Evolutionary conservation across 1,284 basidiomycete species (phyloP).

Genomic region (Ganoderma boninense): DNA sequence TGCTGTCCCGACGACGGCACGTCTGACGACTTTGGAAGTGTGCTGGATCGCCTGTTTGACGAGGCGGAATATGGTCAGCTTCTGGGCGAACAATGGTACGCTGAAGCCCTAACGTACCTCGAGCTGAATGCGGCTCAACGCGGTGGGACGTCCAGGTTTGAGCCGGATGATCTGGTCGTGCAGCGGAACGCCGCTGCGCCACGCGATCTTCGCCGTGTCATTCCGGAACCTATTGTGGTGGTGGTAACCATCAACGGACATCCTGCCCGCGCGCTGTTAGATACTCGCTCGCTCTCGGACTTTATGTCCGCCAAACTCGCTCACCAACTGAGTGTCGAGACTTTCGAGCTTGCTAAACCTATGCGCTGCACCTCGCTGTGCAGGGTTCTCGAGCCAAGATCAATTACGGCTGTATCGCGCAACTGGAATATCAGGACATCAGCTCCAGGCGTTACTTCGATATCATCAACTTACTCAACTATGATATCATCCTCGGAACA

Average conservation of each 20-base stretch:
- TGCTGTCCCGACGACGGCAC: too few species aligned
- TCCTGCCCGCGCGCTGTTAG: constrained; percentile 41
- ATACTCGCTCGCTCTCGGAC: constrained; percentile 47
- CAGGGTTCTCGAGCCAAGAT: constrained; percentile 12
- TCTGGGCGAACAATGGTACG: neutral
- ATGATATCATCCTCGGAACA: constrained; percentile 1
- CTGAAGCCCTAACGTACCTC: neutral
- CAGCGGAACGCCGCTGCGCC: neutral
- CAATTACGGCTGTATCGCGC: neutral
- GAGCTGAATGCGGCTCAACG: neutral
- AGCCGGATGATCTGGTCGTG: neutral
- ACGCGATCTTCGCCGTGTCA: neutral
- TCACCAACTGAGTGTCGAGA: constrained; percentile 41
- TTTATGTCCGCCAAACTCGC: constrained; percentile 47
- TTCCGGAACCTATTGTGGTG: constrained; percentile 42
- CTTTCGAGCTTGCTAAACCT: constrained; percentile 32
- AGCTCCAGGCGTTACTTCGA: constrained; percentile 35
- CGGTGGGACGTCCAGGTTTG: neutral
- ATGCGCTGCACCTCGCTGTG: constrained; percentile 40
- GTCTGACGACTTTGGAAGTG: neutral
- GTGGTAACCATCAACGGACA: constrained; percentile 43
- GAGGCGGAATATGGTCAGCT: neutral
- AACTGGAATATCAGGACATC: constrained; percentile 41
- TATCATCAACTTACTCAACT: constrained; percentile 2
- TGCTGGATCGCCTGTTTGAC: too few species aligned